Conservation (phyloP, 768 basidiomycete genomes). For the Gelatoporia subvermispora region DNA sequence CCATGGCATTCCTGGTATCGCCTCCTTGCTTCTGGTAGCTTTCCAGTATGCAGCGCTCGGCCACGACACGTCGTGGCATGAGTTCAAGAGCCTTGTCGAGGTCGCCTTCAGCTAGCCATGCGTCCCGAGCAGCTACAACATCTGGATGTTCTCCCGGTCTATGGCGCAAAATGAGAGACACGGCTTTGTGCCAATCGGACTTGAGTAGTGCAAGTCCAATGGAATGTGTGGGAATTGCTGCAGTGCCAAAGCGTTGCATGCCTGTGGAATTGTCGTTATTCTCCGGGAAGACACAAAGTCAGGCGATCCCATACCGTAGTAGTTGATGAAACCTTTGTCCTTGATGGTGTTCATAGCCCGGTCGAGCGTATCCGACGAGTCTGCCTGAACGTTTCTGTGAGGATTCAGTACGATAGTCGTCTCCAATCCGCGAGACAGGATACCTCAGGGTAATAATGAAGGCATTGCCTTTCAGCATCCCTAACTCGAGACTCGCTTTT, state of each 20-base stretch:
- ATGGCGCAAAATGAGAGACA: slow-evolving; percentile 73
- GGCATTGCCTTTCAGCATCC: slow-evolving; percentile 94
- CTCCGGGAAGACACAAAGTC: not conserved
- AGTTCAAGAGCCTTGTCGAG: slow-evolving; percentile 74
- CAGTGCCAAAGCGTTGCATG: slow-evolving; percentile 99
- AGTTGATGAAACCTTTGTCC: slow-evolving; percentile 91
- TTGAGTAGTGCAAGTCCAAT: slow-evolving; percentile 88
- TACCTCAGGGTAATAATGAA: slow-evolving; percentile 94
- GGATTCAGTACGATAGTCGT: slow-evolving; percentile 3
- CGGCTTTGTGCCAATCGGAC: slow-evolving; percentile 86
- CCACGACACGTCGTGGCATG: slow-evolving; percentile 89
- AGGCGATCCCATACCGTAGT: slow-evolving; percentile 66
- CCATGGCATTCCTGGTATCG: slow-evolving; percentile 79
- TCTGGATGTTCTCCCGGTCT: slow-evolving; percentile 93
- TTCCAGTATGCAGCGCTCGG: slow-evolving; percentile 89
- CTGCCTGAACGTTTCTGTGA: slow-evolving; percentile 77
- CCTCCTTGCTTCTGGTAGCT: slow-evolving; percentile 79
- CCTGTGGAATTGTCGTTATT: slow-evolving; percentile 38
- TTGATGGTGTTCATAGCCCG: slow-evolving; percentile 74
- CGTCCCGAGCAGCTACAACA: slow-evolving; percentile 74
- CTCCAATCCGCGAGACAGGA: slow-evolving; percentile 13
- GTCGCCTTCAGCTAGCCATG: slow-evolving; percentile 84
- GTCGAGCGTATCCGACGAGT: slow-evolving; percentile 68
- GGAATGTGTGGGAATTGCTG: slow-evolving; percentile 90
- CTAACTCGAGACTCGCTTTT: slow-evolving; percentile 79